Conservation (phyloP, 1,284 basidiomycete genomes). For the Rhodotorula sp. region DNA sequence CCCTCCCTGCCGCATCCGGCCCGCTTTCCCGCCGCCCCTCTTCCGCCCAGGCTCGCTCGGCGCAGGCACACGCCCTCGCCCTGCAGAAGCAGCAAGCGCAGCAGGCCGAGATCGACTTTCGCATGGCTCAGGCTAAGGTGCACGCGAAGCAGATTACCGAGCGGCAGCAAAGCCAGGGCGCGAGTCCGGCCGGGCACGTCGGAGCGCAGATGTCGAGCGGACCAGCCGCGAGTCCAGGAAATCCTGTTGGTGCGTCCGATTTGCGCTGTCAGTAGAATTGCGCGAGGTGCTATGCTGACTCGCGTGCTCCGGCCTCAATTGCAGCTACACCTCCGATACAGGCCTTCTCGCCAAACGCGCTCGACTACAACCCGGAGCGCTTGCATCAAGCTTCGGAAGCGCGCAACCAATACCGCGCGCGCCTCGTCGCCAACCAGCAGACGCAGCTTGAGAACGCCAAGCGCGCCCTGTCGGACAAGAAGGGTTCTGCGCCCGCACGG, state of each 20-base stretch:
- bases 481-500: neutral
- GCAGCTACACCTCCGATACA: neutral
- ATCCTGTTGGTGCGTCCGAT: neutral
- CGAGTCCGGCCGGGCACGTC: neutral
- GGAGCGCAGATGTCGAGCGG: neutral
- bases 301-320: neutral
- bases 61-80: neutral
- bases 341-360: neutral
- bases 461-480: neutral
- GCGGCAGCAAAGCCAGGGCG: neutral
- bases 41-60: neutral
- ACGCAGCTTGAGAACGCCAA: conserved; percentile 1
- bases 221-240: neutral
- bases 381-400: conserved; percentile 5
- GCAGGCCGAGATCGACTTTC: neutral
- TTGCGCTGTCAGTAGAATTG: neutral
- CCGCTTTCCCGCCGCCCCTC: neutral
- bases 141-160: conserved; percentile 2
- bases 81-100: neutral
- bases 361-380: conserved; percentile 6
- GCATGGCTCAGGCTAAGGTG: neutral
- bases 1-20: neutral
- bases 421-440: conserved; percentile 7
- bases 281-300: neutral
- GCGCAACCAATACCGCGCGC: conserved; percentile 8